Base-by-base conservation (phyloP, 495 filamentous ascomycete species). In the Penicillium riverlandense region DNA sequence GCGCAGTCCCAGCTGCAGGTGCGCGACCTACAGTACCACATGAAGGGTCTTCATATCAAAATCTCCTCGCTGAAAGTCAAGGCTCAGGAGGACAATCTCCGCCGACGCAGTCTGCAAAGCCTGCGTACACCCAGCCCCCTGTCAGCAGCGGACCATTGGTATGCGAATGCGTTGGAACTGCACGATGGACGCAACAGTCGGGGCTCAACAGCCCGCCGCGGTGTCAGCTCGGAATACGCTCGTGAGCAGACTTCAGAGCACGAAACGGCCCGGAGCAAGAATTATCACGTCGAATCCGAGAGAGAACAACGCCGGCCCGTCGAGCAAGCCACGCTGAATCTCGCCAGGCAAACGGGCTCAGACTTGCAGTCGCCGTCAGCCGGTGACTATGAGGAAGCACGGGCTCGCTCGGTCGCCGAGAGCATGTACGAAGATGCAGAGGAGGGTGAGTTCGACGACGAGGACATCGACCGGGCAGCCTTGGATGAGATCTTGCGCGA, bases 31-130 rank as follows among this genome's bases (percentile, higher is more conserved):
- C 85, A 86, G 41, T 85, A 90, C 49, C 90, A 98, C 67, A 92
- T 97, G 85, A 83, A 90, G 51, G 90, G 90, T 50, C 70, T 98
- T 16, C 89, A 91, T 54, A 92, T 91, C 40, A 87, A 89, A 52
- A 87, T 98, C 14, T 95, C 90, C 4, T 84, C 74, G 9, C 65
- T 98, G 29, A 82, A 90, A 47, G 79, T 90, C 50, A 85, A 90
- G 58, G 84, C 85, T 6, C 79, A 86, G 38, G 86, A 86, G 47
- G 92, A 96, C 53, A 86, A 76, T 47, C 63, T 95, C 49, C 84
- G 86, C 49, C 77, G 92, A 35, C 80, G 85, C 38, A 96, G 91
- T 58, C 57, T 94, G 41, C 88, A 91, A 50, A 91, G 79, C 62
- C 65, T 96, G 46, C 79, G 89, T 9, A 88, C 86, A 6, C 85